Percentiles rank a stretch among this genome's conserved stretches.
Evolutionary conservation across 2,329 filamentous ascomycete species (phyloP).

Genomic region (Septoria petroselini): DNA sequence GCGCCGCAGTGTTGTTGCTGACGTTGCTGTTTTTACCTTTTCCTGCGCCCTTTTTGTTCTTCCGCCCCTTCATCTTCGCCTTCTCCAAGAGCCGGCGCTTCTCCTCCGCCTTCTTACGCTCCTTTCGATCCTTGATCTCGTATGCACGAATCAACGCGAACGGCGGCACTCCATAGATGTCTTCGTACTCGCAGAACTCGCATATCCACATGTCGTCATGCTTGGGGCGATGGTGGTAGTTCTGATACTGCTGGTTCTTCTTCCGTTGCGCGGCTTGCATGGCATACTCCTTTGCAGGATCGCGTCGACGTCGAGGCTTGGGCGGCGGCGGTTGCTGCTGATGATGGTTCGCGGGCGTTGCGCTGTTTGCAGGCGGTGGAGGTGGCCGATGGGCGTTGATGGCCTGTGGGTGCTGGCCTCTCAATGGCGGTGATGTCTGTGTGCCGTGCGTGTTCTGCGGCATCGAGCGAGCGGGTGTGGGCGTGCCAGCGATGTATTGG

Average conservation of each 20-base stretch:
- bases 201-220: conserved; percentile 86
- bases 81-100: conserved; percentile 82
- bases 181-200: conserved; percentile 97
- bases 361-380: conserved; percentile 29
- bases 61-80: conserved; percentile 87
- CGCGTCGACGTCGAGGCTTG: conserved; percentile 60
- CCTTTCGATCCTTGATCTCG: conserved; percentile 87
- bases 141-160: conserved; percentile 83
- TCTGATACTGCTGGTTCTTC: conserved; percentile 71
- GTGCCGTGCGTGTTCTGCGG: conserved; percentile 28
- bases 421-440: conserved; percentile 32
- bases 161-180: conserved; percentile 86
- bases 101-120: conserved; percentile 80
- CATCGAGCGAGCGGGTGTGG: conserved; percentile 21
- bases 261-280: conserved; percentile 74
- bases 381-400: conserved; percentile 22
- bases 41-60: conserved; percentile 80
- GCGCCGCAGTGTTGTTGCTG: conserved; percentile 22
- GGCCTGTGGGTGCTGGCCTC: conserved; percentile 18
- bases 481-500: conserved; percentile 22
- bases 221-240: conserved; percentile 68
- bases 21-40: conserved; percentile 38
- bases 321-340: conserved; percentile 43
- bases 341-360: conserved; percentile 29
- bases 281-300: conserved; percentile 66